These are phyloP conservation scores for Stereocaulon alpinum DNA, from an alignment of 495 filamentous ascomycete genomes.

Conservation along the genomic window DNA sequence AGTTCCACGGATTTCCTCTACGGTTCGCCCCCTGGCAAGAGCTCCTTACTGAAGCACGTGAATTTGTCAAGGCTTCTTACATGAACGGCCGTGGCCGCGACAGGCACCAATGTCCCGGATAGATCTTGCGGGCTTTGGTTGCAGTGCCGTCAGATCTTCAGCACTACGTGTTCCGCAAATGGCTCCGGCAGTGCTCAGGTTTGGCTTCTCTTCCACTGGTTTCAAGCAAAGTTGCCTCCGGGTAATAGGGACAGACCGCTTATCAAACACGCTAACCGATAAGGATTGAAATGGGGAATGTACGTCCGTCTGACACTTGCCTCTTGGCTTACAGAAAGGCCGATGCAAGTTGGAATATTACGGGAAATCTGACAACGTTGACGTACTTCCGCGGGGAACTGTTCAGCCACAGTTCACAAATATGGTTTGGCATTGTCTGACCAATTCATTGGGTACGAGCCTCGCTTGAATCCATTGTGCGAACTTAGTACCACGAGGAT, in stretches of 20 bases:
- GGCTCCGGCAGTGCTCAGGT: background rate
- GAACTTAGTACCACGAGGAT: background rate
- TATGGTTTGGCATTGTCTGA: background rate
- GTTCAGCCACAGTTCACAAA: background rate
- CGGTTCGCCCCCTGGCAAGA: too few relatives aligned
- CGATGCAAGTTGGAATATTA: background rate
- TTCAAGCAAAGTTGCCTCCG: too few relatives aligned
- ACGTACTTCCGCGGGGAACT: background rate
- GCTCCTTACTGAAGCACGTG: background rate
- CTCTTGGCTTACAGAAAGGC: background rate
- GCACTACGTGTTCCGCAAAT: background rate
- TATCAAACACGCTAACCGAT: conserved; percentile 11
- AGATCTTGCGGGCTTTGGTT: conserved; percentile 2
- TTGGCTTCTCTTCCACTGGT: too few relatives aligned
- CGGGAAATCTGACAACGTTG: background rate
- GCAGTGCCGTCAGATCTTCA: background rate
- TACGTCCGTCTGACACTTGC: background rate
- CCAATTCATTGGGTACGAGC: background rate
- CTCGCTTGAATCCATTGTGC: background rate
- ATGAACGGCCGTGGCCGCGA: background rate
- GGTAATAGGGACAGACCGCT: background rate
- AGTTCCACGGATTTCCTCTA: too few relatives aligned
- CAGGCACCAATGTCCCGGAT: background rate
- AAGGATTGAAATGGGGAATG: conserved; percentile 1
- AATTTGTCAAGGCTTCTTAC: background rate